These are phyloP conservation scores for Mortierella sp. DNA, from an alignment of 371 early-diverging fungal species.

Conservation along the genomic window DNA sequence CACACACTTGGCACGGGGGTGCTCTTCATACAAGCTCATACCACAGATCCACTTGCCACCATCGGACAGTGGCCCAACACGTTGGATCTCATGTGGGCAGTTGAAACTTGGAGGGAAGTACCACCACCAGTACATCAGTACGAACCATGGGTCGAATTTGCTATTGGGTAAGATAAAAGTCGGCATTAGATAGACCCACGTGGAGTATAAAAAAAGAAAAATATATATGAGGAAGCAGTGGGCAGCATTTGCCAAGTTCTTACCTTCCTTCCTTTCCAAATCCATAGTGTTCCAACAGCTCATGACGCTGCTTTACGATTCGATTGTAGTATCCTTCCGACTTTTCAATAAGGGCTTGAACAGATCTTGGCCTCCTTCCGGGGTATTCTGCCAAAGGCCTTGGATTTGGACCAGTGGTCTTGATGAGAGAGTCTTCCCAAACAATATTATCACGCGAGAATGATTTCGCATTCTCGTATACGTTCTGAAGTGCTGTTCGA, in stretches of 20 bases:
- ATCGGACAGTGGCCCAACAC: neutral
- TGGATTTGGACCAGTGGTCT: neutral
- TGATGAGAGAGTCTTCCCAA: neutral
- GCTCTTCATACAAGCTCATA: constrained; percentile 44
- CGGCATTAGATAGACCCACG: too few relatives aligned
- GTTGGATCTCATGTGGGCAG: constrained; percentile 2
- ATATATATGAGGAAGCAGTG: too few relatives aligned
- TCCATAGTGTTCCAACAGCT: neutral
- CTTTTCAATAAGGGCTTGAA: neutral
- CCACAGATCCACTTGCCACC: constrained; percentile 43
- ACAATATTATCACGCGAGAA: constrained; percentile 1
- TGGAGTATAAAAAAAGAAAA: too few relatives aligned
- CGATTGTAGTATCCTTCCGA: neutral
- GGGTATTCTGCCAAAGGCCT: neutral
- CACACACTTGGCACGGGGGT: constrained; percentile 50
- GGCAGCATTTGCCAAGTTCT: too few relatives aligned
- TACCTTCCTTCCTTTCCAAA: neutral
- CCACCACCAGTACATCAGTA: neutral
- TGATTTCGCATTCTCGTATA: neutral
- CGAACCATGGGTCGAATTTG: neutral
- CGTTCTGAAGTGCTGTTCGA: neutral
- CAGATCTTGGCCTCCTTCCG: neutral
- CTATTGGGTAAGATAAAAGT: neutral
- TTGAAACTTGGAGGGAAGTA: constrained; percentile 4
- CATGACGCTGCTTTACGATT: neutral